A percentile compares a stretch with the other conserved stretches of the same genome.
Evolutionary conservation across 768 basidiomycete species (phyloP).

Genomic region (Bullera alba): DNA sequence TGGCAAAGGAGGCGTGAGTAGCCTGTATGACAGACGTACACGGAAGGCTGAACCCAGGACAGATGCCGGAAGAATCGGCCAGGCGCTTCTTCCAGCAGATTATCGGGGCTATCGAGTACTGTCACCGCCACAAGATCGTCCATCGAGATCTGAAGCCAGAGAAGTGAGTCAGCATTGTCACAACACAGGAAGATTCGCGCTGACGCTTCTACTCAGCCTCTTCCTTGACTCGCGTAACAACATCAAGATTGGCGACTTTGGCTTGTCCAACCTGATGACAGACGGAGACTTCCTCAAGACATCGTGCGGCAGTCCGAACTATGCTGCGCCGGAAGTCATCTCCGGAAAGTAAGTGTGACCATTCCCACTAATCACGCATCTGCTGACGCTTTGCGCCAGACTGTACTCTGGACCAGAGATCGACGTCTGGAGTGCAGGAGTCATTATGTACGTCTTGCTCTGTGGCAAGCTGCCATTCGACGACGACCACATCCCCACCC

Average conservation of each 20-base stretch:
- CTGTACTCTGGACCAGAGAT: constrained; percentile 97
- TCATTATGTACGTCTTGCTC: constrained; percentile 98
- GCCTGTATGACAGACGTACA: too few species aligned
- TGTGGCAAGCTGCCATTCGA: constrained; percentile 94
- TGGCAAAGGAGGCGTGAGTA: constrained; percentile 51
- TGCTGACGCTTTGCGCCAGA: constrained; percentile 24
- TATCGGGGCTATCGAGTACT: constrained; percentile 94
- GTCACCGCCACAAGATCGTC: constrained; percentile 91
- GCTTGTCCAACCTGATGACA: constrained; percentile 87
- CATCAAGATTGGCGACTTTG: constrained; percentile 98
- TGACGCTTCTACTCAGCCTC: constrained; percentile 52
- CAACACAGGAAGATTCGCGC: constrained; percentile 62
- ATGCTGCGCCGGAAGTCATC: constrained; percentile 97
- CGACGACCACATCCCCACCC: constrained; percentile 84
- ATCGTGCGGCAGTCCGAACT: constrained; percentile 96
- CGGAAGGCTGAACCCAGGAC: too few species aligned
- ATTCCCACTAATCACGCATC: not conserved
- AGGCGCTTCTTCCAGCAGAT: constrained; percentile 97
- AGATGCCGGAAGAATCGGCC: constrained; percentile 79
- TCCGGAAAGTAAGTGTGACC: constrained; percentile 58
- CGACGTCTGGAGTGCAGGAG: constrained; percentile 97
- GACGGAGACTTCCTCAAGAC: constrained; percentile 96
- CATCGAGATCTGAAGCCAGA: constrained; percentile 98
- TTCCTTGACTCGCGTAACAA: constrained; percentile 49
- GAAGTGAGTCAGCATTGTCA: constrained; percentile 51